Base-by-base conservation (phyloP, 2,329 filamentous ascomycete species). In the Penicillium sp. region DNA sequence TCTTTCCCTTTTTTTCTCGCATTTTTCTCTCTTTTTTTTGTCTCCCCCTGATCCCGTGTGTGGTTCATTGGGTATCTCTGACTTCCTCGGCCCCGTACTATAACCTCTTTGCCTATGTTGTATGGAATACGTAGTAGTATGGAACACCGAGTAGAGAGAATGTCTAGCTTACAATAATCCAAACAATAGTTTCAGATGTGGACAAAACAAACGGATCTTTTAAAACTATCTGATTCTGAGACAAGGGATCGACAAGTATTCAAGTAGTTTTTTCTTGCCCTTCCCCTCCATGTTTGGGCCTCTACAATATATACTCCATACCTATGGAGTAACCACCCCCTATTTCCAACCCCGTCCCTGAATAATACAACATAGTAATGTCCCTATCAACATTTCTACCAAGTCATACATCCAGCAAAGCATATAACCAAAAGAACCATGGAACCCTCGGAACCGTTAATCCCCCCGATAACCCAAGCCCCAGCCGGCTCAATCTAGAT, bases 151-250 rank as follows among this genome's bases (percentile, higher is more conserved):
- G 23, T 23, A 23, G 23, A n/a, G n/a, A 19, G 35, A 14, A 35
- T 18, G 51, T 35, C 26, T 47, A 53, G 16, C 44, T 41, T n/a
- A 50, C 40, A 44, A 49, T 44, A 50, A 50, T 50, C 11, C 27
- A 27, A 23, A 51, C 45, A 49, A 50, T 50, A 53, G 51, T 53
- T 50, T 53, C 51, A 53, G 39, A 44, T 50, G 46, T 50, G 51
- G 46, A 44, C 51, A 53, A 47, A 53, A 27, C 49, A 47, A 14
- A 13, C 18, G 14, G 36, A 42, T 36, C n/a, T 16, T 34, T 19
- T n/a, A 23, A 26, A 44, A 14, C 51, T 50, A 50, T 50, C 39
- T 32, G 19, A 44, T 35, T 44, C 32, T 53, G 51, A 53, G 26
- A 53, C 51, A 53, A 42, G 40, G 14, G 51, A 53, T 53, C 51